Conservation (phyloP, 169 alveolate genomes). For the Plasmodium ovale region DNA sequence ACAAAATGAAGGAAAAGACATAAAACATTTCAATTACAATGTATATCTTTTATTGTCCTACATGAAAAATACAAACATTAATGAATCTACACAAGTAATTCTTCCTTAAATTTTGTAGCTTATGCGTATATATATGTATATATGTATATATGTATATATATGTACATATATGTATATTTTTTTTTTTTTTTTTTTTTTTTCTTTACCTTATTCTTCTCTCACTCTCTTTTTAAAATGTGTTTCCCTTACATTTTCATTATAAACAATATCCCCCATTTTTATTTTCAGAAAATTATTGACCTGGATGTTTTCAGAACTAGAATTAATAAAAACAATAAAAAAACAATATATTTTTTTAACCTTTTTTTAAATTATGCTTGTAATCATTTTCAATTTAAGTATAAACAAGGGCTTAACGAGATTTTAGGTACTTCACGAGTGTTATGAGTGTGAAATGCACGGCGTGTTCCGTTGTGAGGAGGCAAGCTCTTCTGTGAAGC, state of each 20-base stretch:
- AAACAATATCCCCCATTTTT: not conserved
- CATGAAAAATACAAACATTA: conserved; percentile 51
- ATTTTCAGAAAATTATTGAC: conserved; percentile 59
- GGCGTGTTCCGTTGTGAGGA: too few relatives aligned
- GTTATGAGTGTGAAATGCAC: too few relatives aligned
- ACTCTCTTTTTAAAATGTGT: not conserved
- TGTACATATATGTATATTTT: too few relatives aligned
- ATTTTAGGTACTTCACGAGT: conserved; percentile 76
- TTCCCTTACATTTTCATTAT: conserved; percentile 2
- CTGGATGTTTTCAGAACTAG: conserved; percentile 72
- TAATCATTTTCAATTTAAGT: conserved; percentile 75
- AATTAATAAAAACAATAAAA: conserved; percentile 48
- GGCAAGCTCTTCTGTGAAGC: too few relatives aligned
- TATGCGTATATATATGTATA: not conserved
- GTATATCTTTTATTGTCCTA: conserved; percentile 60
- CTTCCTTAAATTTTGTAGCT: not conserved
- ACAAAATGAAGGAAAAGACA: conserved; percentile 28
- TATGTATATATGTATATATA: too few relatives aligned
- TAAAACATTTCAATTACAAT: conserved; percentile 40
- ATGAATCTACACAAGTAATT: conserved; percentile 59
- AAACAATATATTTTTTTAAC: conserved; percentile 62
- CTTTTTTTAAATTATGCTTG: conserved; percentile 80
- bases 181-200: not conserved
- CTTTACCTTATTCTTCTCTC: not conserved
- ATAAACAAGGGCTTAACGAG: conserved; percentile 86